Base-by-base conservation (phyloP, 164 flowering plant genomes). In the Cinnamomum micranthum region DNA sequence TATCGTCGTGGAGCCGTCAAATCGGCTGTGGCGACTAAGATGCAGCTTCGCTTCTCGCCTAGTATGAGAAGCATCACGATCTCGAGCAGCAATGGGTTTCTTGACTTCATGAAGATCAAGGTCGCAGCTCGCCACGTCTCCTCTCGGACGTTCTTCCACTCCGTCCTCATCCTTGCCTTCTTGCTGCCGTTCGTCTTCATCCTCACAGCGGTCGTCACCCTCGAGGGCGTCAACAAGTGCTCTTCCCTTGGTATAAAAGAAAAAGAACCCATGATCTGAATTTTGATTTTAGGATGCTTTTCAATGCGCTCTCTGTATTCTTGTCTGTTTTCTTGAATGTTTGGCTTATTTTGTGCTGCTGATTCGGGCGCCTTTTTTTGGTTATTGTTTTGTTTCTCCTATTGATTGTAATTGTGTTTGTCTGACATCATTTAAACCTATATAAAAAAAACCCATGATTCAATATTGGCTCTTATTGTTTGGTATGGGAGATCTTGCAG, bases 31-130 rank as follows among this genome's bases (percentile, higher is more conserved):
- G 69, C 76, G 86, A 81, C 74, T 80, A 90, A 84, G 91, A 95
- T 95, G 99, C 99, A 92, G 97, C 91, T 95, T 86, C 97, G 86
- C 81, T 86, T 95, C 87, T 95, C 99, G 77, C 99, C 97, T 86
- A 93, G 97, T 85, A 93, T 93, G 99, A 95, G 92, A 89, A 95
- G 97, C 82, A 89, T 95, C 83, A 95, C 99, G 73, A 93, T 95
- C 74, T 92, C 94, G 58, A 85, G 50, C 78, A 90, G 82, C 87
- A 80, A 79, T 87, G 97, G 94, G 52, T 89, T 88, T 75, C 80
- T 89, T 81, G 98, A 96, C 85, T 90, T 90, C 79, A 96, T 96
- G 99, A 96, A 92, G 98, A 90, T 96, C 91, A 96, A 94, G 82
- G 89, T 92, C 81, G 98, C 97, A 80, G 89, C 98, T 83, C 95